phyloP scores from a whole-genome alignment of 345 rosid species.

The Mangifera indica region DNA sequence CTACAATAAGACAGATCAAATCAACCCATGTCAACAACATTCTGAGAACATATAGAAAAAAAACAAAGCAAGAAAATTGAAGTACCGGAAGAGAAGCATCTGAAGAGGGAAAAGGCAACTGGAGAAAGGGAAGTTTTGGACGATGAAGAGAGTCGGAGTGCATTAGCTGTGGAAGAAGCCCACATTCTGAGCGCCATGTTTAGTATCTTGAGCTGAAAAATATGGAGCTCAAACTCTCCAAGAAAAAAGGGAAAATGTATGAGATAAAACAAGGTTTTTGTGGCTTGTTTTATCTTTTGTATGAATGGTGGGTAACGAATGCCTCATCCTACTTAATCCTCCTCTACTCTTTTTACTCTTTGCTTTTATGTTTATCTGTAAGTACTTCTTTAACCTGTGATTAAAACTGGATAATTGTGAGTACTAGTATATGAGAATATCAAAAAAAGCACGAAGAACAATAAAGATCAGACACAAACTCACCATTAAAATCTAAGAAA shows the following conservation, averaged over 20 bases:
- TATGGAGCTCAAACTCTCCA: not conserved
- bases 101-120: conserved; percentile 57
- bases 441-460: no score
- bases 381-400: no score
- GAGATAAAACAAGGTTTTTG: conserved; percentile 11
- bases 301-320: conserved; percentile 69
- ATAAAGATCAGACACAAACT: not conserved
- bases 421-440: no score
- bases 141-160: conserved; percentile 62
- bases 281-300: conserved; percentile 46
- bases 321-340: conserved; percentile 60
- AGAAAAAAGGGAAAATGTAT: not conserved
- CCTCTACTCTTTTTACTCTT: not conserved
- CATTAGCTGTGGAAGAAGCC: conserved; percentile 95
- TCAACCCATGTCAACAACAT: not conserved
- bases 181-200: conserved; percentile 87
- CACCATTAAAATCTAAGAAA: not conserved
- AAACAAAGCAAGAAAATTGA: not conserved
- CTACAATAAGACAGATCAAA: conserved; percentile 32
- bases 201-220: not conserved
- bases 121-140: conserved; percentile 46
- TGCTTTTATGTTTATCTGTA: not conserved
- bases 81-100: conserved; percentile 81
- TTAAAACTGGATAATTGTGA: no score
- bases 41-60: not conserved